Base-by-base conservation (phyloP, 2,329 filamentous ascomycete species). In the Talaromyces marneffei region DNA sequence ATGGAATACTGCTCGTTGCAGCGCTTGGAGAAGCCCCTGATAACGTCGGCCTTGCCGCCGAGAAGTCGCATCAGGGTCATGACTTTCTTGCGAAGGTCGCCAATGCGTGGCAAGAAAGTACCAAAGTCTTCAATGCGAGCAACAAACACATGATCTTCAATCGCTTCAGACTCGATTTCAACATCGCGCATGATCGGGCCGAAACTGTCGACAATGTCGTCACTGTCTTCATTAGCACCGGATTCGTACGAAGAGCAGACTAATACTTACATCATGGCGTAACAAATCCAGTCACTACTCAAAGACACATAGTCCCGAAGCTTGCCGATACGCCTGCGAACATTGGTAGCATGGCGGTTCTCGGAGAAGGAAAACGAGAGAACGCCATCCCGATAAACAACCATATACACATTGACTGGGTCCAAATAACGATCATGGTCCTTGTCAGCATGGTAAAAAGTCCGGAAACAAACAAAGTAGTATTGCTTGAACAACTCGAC, bases 221-320 rank as follows among this genome's bases (percentile, higher is more conserved):
- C 94, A 72, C 88, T 90, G 61, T 37, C 31, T 50, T 33, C n/a
- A 55, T 60, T 55, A 60, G 48, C 29, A 54, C 39, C 25, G 14
- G 2, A 3, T 18, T 61, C 37, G 14, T 7, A 31, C 16, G 6
- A 5, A 39, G 18, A 50, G 4, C 12, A 7, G 35, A 37, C 20
- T 14, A 14, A 35, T 23, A 79, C 87, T 82, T 80, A 91, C 88
- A 99, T 97, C 71, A 99, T 83, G 46, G 94, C 94, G 73, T 99
- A 99, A 80, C 94, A 99, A 68, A 97, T 95, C 93, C 95, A 99
- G 77, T 99, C 94, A 67, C 92, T 92, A 72, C 91, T 96, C 40
- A 99, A 83, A 64, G 92, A 88, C 69, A 97, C 90, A 71, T 97
- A 97, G 71, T 99, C 94, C 71, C 96, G 93, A 60, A 99, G 82